Evolutionary conservation across 768 basidiomycete species (phyloP).

Genomic region (Mycena galopus): DNA sequence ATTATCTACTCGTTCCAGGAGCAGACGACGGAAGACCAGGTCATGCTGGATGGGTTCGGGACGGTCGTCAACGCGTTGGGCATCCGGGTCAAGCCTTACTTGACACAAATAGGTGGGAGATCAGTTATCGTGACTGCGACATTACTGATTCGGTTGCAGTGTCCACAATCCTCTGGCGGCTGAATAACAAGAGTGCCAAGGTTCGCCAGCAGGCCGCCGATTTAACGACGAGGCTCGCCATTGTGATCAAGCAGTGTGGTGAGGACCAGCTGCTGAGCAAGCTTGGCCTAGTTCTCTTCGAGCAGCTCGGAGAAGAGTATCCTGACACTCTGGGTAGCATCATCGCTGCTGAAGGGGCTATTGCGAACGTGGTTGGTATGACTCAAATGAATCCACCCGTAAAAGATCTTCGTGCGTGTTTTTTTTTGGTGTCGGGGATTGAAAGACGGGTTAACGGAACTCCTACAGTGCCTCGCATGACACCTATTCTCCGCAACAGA

Average conservation of each 20-base stretch:
- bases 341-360: constrained; percentile 98
- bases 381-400: constrained; percentile 99
- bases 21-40: constrained; percentile 98
- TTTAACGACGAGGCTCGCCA: constrained; percentile 92
- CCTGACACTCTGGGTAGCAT: constrained; percentile 99
- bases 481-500: constrained; percentile 98
- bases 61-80: constrained; percentile 97
- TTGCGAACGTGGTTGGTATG: constrained; percentile 99
- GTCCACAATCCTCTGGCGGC: constrained; percentile 97
- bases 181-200: constrained; percentile 99
- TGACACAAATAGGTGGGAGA: constrained; percentile 88
- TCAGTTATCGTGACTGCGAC: not conserved
- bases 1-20: constrained; percentile 99
- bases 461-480: constrained; percentile 94
- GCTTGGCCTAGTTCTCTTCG: constrained; percentile 95
- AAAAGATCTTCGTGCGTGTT: constrained; percentile 92
- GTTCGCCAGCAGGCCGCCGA: constrained; percentile 99
- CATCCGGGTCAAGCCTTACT: constrained; percentile 97
- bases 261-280: constrained; percentile 97
- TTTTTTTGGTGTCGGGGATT: constrained; percentile 14
- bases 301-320: constrained; percentile 99
- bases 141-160: not conserved
- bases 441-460: constrained; percentile 16
- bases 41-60: constrained; percentile 99
- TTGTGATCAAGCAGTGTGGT: constrained; percentile 98